Percentiles rank a stretch among this genome's conserved stretches.
phyloP scores from a whole-genome alignment of 2,329 filamentous ascomycete species.

The Arthrobotrys sinensis region DNA sequence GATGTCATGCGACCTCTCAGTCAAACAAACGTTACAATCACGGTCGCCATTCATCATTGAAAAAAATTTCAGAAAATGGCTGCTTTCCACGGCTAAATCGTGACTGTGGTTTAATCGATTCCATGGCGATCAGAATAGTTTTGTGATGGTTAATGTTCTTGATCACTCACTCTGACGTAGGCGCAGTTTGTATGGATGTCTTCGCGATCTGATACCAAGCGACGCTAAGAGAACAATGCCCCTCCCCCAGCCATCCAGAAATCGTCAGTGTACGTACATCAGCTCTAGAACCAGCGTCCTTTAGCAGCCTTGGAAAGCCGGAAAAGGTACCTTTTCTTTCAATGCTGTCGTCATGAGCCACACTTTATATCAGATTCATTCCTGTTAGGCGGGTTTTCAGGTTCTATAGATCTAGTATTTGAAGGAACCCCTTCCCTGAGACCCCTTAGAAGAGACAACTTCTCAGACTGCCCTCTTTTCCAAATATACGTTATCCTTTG shows the following conservation, averaged over 20 bases:
- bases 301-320: conserved; percentile 18
- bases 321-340: neutral
- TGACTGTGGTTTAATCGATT: no score
- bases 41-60: no score
- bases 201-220: conserved; percentile 30
- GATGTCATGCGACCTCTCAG: conserved; percentile 13
- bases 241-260: conserved; percentile 36
- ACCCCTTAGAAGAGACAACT: neutral
- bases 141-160: no score
- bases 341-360: conserved; percentile 49
- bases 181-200: conserved; percentile 20
- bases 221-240: conserved; percentile 17
- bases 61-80: neutral
- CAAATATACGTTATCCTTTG: neutral
- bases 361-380: conserved; percentile 24
- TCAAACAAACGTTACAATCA: neutral
- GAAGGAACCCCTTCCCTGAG: conserved; percentile 16
- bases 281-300: conserved; percentile 35
- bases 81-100: neutral
- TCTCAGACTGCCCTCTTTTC: neutral
- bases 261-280: conserved; percentile 41
- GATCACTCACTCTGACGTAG: conserved; percentile 52
- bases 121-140: no score
- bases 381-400: conserved; percentile 8
- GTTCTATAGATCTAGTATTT: neutral